Evolutionary conservation across 2,329 filamentous ascomycete genomes (phyloP), one percentile per base, ranked within the genome.

Genomic region (Nannizzia gypsea): DNA sequence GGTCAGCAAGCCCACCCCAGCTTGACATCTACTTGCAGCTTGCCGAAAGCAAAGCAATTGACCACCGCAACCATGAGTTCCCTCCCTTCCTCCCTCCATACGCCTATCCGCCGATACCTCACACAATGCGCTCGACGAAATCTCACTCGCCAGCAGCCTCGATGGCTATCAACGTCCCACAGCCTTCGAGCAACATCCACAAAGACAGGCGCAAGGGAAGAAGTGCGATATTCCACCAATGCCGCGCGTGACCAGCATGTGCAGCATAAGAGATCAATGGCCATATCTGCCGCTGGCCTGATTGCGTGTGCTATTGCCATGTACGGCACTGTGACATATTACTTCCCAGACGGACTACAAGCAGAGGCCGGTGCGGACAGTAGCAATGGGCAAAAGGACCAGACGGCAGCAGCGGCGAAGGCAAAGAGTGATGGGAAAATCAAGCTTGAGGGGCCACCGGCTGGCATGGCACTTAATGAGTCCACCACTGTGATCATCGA

Each of bases 401-500:
- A 58, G 28, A 36, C 31, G 4, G 9, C 31, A 13, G 42, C n/a
- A 46, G 11, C 42, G 0, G 11, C 42, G 0, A 50, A 46, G 26
- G 8, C 34, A 38, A 57, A 22, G 22, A 44, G 44, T 11, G 44
- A 58, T 13, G 65, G 67, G 15, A 63, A 67, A 5, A 70, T 73
- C 42, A 72, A 72, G 55, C 67, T 76, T 55, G 75, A 77, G 44
- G 75, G 73, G 0, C 74, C 38, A 17, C 15, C 76, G 0, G 56
- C 67, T 1, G 73, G 73, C 0, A 72, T 76, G 61, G 68, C 65
- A 17, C 67, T 68, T 15, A 66, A 70, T 0, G 56, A 57, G 15
- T 71, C 71, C 0, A 63, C 73, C 8, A 71, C 73, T 22, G 68
- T 69, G 3, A 68, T 76, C 68, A 78, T 76, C 65, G 79, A 87